phyloP scores from a whole-genome alignment of 148 eudicot species.

The Nepenthes mirabilis region DNA sequence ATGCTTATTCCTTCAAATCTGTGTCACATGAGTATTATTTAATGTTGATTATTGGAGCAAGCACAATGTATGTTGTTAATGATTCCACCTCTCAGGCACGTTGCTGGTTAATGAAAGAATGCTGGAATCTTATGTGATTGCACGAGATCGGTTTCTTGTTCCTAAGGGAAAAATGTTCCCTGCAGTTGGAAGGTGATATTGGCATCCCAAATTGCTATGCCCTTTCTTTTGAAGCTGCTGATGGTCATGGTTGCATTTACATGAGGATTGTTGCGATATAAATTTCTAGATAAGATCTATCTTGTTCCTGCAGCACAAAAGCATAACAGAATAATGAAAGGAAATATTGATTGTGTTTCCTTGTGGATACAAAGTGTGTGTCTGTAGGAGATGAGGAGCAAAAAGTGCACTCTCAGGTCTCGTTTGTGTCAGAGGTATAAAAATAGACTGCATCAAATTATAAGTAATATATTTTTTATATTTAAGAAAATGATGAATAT shows the following conservation, averaged over 20 bases:
- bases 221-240: neutral
- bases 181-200: constrained; percentile 73
- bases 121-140: constrained; percentile 94
- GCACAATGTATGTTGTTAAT: neutral
- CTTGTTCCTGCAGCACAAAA: no score
- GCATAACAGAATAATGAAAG: neutral
- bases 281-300: no score
- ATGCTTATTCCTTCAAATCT: neutral
- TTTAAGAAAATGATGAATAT: no score
- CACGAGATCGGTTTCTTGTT: constrained; percentile 88
- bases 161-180: constrained; percentile 98
- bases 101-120: constrained; percentile 92
- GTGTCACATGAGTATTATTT: neutral
- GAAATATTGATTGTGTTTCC: neutral
- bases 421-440: neutral
- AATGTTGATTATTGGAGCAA: neutral
- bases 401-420: neutral
- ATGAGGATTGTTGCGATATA: no score
- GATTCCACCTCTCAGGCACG: constrained; percentile 45
- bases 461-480: no score
- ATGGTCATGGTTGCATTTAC: no score
- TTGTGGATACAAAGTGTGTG: neutral
- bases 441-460: no score
- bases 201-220: neutral
- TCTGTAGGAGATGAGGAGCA: neutral